A percentile compares a stretch with the other conserved stretches of the same genome.
These are phyloP conservation scores for Citrus trifoliata DNA, from an alignment of 345 rosid species.

Conservation along the genomic window DNA sequence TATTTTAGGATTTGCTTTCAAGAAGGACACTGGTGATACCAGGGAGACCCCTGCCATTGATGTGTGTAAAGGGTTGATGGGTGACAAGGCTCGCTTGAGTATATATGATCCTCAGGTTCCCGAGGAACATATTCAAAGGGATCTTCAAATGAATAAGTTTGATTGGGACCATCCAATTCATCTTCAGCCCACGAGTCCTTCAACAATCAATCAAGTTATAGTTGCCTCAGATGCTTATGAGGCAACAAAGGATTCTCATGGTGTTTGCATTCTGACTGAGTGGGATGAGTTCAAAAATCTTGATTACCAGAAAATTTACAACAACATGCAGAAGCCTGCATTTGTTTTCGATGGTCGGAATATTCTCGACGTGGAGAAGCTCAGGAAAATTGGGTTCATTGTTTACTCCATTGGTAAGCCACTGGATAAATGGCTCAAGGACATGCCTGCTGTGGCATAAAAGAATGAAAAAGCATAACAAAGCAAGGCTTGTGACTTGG, in stretches of 20 bases:
- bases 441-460: constrained; percentile 51
- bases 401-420: constrained; percentile 54
- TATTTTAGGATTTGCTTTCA: constrained; percentile 65
- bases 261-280: constrained; percentile 58
- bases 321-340: constrained; percentile 43
- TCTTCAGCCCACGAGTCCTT: constrained; percentile 56
- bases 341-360: constrained; percentile 49
- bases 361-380: constrained; percentile 23
- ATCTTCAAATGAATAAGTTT: constrained; percentile 66
- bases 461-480: not conserved
- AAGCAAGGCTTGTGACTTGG: not conserved
- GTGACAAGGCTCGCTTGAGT: constrained; percentile 56
- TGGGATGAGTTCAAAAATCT: constrained; percentile 68
- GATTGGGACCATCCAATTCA: constrained; percentile 68
- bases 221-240: constrained; percentile 53
- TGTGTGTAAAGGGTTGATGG: constrained; percentile 62
- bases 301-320: constrained; percentile 46
- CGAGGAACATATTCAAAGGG: constrained; percentile 62
- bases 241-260: constrained; percentile 63
- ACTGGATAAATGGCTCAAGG: constrained; percentile 48
- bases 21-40: constrained; percentile 77
- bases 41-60: constrained; percentile 81
- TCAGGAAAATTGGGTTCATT: constrained; percentile 48
- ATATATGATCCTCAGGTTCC: constrained; percentile 65
- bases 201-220: constrained; percentile 43